Evolutionary conservation across 176 grass and related monocot species (phyloP).

Genomic region (Poa annua): DNA sequence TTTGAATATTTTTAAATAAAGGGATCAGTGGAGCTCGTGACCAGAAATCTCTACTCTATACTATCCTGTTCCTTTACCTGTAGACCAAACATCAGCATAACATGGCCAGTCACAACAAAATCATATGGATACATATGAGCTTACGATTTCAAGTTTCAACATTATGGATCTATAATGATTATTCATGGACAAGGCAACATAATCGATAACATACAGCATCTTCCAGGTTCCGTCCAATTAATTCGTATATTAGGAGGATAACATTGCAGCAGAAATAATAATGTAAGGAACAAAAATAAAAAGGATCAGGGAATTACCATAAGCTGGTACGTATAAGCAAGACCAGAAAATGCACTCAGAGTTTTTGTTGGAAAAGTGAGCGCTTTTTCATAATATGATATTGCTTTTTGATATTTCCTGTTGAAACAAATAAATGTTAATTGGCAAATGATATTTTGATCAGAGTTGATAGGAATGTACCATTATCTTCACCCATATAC

Average conservation of each 20-base stretch:
- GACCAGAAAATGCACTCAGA: conserved; percentile 84
- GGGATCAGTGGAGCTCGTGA: too few species aligned
- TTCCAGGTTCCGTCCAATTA: conserved; percentile 20
- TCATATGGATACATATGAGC: conserved; percentile 2
- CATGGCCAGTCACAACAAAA: not conserved
- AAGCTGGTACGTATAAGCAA: conserved; percentile 90
- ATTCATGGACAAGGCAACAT: conserved; percentile 11
- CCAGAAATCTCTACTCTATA: too few species aligned
- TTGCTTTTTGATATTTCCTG: conserved; percentile 89
- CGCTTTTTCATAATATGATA: conserved; percentile 90
- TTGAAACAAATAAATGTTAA: conserved; percentile 41
- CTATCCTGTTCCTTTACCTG: not conserved
- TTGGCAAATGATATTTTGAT: conserved; percentile 26
- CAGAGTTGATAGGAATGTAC: conserved; percentile 9
- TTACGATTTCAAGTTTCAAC: conserved; percentile 6
- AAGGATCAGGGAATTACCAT: conserved; percentile 63
- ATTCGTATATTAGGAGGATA: conserved; percentile 3
- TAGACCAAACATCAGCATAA: not conserved
- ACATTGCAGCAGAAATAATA: conserved; percentile 29
- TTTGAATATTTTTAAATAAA: too few species aligned
- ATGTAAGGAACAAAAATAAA: not conserved
- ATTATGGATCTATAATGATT: conserved; percentile 23
- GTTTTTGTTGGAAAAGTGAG: conserved; percentile 86
- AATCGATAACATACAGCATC: not conserved
- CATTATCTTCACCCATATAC: not conserved